These are phyloP conservation scores for Mycena epipterygia DNA, from an alignment of 768 basidiomycete genomes.

Conservation along the genomic window DNA sequence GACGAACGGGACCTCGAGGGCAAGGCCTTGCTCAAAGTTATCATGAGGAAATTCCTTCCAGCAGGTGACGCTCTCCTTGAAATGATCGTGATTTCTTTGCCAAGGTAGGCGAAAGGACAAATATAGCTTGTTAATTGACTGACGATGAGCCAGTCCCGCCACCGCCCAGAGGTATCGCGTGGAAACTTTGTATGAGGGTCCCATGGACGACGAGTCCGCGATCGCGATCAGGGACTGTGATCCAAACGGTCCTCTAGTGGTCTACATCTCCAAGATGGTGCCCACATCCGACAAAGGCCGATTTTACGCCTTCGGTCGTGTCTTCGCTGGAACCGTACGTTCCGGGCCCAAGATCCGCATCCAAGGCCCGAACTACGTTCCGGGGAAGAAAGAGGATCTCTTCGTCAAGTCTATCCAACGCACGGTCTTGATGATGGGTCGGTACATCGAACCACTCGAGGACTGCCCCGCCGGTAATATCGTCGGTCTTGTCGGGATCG, in stretches of 20 bases:
- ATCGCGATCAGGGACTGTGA: slow-evolving; percentile 99
- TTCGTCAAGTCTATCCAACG: slow-evolving; percentile 99
- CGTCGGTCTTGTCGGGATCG: slow-evolving; percentile 98
- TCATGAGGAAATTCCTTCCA: slow-evolving; percentile 99
- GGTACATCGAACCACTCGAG: slow-evolving; percentile 98
- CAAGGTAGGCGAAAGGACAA: too few relatives aligned
- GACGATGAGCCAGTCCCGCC: too few relatives aligned
- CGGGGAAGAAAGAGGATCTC: slow-evolving; percentile 98
- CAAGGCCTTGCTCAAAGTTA: slow-evolving; percentile 94
- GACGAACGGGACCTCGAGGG: slow-evolving; percentile 96
- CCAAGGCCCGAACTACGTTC: slow-evolving; percentile 98
- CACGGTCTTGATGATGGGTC: slow-evolving; percentile 99
- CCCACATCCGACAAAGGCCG: slow-evolving; percentile 99
- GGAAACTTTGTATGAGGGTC: slow-evolving; percentile 99
- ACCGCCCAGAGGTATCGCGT: slow-evolving; percentile 99
- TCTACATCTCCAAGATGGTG: slow-evolving; percentile 99
- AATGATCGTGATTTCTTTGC: slow-evolving; percentile 99
- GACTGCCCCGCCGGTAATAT: slow-evolving; percentile 99
- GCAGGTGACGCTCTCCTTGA: slow-evolving; percentile 98
- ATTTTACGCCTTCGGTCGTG: slow-evolving; percentile 99
- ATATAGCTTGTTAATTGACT: too few relatives aligned
- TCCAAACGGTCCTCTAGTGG: slow-evolving; percentile 94
- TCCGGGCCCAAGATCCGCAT: slow-evolving; percentile 99
- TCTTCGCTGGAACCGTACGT: slow-evolving; percentile 98
- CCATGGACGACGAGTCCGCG: slow-evolving; percentile 99